Conservation (phyloP, 352 stramenopile species). For the Thraustochytrium striatum region DNA sequence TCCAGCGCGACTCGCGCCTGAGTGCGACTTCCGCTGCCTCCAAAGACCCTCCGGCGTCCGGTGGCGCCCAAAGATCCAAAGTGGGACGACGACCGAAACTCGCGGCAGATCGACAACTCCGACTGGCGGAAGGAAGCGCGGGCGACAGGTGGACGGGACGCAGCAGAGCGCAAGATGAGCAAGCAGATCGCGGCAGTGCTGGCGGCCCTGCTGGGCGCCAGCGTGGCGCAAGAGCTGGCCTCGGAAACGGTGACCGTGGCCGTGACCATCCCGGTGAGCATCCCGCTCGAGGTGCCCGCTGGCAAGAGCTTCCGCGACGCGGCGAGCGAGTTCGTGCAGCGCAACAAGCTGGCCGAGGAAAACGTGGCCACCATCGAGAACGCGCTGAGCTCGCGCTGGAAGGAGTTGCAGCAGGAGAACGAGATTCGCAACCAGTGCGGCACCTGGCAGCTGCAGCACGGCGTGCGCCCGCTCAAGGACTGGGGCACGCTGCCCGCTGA, state of each 20-base stretch:
- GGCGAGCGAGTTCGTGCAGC: background rate
- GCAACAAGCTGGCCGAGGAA: background rate
- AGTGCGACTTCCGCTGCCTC: no score
- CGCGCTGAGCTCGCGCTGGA: slow-evolving; percentile 12
- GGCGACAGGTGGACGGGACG: no score
- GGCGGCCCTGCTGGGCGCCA: background rate
- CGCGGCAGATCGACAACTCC: no score
- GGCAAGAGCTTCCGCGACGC: slow-evolving; percentile 41
- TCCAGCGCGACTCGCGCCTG: no score
- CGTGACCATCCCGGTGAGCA: slow-evolving; percentile 36
- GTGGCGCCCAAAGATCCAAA: no score
- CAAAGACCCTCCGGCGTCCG: no score
- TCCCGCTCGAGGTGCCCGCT: slow-evolving; percentile 30
- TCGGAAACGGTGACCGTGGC: slow-evolving; percentile 34
- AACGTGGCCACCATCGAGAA: slow-evolving; percentile 18
- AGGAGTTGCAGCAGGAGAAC: slow-evolving; percentile 32
- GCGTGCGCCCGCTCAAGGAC: slow-evolving; percentile 5
- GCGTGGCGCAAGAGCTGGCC: background rate
- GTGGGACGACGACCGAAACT: no score
- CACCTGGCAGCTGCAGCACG: slow-evolving; percentile 15
- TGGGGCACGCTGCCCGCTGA: slow-evolving; percentile 24
- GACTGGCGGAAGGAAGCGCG: no score
- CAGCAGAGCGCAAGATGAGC: no score
- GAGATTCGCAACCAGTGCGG: background rate
- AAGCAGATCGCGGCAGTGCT: background rate